Evolutionary conservation across 1,284 basidiomycete genomes (phyloP).

Genomic region (Sporisorium exsertum): DNA sequence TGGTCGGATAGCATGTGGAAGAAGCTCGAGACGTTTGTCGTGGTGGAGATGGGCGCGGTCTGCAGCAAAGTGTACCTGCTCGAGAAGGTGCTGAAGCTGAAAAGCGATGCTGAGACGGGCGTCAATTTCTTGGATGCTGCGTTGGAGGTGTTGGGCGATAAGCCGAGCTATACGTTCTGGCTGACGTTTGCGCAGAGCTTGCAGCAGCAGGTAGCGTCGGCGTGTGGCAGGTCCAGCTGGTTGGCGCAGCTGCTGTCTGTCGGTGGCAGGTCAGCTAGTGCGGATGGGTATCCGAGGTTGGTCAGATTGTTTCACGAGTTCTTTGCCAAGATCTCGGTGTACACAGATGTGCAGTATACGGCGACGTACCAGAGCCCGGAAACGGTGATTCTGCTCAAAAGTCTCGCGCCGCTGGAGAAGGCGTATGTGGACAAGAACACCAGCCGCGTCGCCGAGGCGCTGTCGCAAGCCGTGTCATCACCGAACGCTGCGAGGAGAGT

Average conservation of each 20-base stretch:
- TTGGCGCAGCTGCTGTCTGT: constrained; percentile 85
- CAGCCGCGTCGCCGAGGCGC: constrained; percentile 80
- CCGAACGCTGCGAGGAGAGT: neutral
- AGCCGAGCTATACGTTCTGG: constrained; percentile 92
- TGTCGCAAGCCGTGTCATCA: constrained; percentile 71
- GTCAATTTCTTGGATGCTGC: constrained; percentile 81
- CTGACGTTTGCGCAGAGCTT: constrained; percentile 75
- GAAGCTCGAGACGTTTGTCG: constrained; percentile 81
- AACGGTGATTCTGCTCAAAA: constrained; percentile 85
- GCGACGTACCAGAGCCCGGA: constrained; percentile 88
- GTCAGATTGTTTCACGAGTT: constrained; percentile 93
- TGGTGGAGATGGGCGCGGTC: constrained; percentile 85
- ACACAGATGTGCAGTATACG: constrained; percentile 91
- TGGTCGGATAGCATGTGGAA: constrained; percentile 85
- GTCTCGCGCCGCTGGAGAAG: constrained; percentile 83
- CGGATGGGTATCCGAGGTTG: constrained; percentile 78
- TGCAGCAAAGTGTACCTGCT: constrained; percentile 83
- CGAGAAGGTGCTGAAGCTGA: constrained; percentile 89
- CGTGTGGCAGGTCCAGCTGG: constrained; percentile 81
- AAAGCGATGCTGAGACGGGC: constrained; percentile 76
- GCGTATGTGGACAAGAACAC: constrained; percentile 86
- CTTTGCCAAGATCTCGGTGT: constrained; percentile 90
- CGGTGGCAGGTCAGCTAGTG: constrained; percentile 69
- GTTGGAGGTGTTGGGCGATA: constrained; percentile 82
- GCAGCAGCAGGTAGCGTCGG: constrained; percentile 78